phyloP scores from a whole-genome alignment of 768 basidiomycete species.

The Lactifluus piperatus region DNA sequence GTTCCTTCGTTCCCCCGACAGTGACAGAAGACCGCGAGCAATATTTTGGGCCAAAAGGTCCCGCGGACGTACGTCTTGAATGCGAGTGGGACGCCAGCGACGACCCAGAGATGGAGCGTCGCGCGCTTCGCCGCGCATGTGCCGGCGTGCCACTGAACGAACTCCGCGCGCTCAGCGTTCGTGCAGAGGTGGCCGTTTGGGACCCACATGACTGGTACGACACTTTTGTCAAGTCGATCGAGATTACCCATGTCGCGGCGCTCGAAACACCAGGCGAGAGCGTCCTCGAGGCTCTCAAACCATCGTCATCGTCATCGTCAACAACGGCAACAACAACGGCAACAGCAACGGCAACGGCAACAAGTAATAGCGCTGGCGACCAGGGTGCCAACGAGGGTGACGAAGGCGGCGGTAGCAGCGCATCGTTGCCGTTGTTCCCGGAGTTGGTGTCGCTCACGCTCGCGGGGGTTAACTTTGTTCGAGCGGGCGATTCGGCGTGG shows the following conservation, averaged over 20 bases:
- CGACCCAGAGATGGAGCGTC: constrained; percentile 6
- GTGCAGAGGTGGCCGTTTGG: constrained; percentile 7
- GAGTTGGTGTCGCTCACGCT: constrained; percentile 12
- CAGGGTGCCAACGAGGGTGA: too few species aligned
- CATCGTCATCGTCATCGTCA: background rate
- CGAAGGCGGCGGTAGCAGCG: background rate
- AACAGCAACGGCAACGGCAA: background rate
- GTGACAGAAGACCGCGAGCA: constrained; percentile 6
- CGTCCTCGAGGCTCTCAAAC: constrained; percentile 7
- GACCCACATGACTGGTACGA: constrained; percentile 4
- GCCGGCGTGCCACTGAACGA: constrained; percentile 1
- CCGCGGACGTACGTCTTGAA: constrained; percentile 1
- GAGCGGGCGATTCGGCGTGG: background rate
- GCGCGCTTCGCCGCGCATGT: constrained; percentile 1
- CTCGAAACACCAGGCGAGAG: constrained; percentile 1
- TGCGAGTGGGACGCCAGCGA: constrained; percentile 14
- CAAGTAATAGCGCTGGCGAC: background rate
- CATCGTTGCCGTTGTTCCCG: background rate
- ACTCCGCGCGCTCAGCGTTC: background rate
- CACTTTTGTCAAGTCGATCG: background rate
- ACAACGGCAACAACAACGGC: too few species aligned
- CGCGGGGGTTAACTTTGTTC: constrained; percentile 7
- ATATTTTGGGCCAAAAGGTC: background rate
- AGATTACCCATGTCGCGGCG: constrained; percentile 10
- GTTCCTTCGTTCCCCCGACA: background rate